These are phyloP conservation scores for Glycyrrhiza uralensis DNA, from an alignment of 306 rosid genomes.

Conservation along the genomic window DNA sequence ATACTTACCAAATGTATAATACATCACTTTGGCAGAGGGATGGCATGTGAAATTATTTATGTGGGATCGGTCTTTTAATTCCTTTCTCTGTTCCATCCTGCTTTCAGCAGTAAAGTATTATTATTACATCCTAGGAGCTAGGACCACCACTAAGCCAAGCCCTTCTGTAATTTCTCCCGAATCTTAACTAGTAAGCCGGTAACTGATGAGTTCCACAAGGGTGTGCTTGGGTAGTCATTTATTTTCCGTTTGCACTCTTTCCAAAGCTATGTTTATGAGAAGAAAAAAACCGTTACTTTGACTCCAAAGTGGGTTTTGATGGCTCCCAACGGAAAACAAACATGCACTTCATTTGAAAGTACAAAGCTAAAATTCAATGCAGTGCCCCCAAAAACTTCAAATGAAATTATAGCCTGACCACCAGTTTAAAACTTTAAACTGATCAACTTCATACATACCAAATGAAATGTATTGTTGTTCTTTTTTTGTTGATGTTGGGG, in stretches of 20 bases:
- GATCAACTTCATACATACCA: no score
- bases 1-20: no score
- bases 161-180: not conserved
- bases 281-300: no score
- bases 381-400: not conserved
- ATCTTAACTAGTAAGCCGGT: not conserved
- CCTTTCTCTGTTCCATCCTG: not conserved
- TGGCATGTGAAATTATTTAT: conserved; percentile 26
- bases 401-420: not conserved
- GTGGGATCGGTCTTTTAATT: conserved; percentile 21
- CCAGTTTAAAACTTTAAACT: not conserved
- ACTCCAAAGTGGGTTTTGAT: no score
- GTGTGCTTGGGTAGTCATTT: no score
- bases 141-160: conserved; percentile 10
- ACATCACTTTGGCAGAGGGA: not conserved
- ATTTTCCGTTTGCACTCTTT: no score
- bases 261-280: no score
- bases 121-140: not conserved
- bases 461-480: conserved; percentile 51
- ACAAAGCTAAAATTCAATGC: not conserved
- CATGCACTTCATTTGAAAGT: not conserved
- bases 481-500: conserved; percentile 44
- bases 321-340: no score
- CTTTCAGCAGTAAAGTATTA: not conserved
- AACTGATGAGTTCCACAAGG: not conserved